A percentile compares a stretch with the other conserved stretches of the same genome.
phyloP scores from a whole-genome alignment of 306 rosid genomes.

The Erythrophleum fordii region DNA sequence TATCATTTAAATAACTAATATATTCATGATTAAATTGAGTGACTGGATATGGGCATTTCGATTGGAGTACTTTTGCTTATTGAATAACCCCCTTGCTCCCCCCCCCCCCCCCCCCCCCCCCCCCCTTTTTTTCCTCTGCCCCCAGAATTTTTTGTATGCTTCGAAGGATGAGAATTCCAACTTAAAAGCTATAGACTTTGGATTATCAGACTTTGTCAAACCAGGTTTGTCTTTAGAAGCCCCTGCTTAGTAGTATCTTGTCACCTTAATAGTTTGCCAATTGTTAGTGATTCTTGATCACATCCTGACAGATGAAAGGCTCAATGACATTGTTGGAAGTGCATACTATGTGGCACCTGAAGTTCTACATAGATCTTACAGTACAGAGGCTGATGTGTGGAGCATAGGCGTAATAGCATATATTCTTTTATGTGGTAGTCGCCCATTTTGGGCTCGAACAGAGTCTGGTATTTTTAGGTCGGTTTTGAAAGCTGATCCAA shows the following conservation, averaged over 20 bases:
- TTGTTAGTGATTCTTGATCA: slow-evolving; percentile 36
- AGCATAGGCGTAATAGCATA: slow-evolving; percentile 97
- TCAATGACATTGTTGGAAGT: slow-evolving; percentile 98
- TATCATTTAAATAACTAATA: slow-evolving; percentile 3
- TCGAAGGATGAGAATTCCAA: slow-evolving; percentile 83
- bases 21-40: slow-evolving; percentile 27
- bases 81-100: slow-evolving; percentile 34
- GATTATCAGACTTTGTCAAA: slow-evolving; percentile 92
- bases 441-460: slow-evolving; percentile 98
- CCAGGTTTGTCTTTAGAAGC: slow-evolving; percentile 67
- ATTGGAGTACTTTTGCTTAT: slow-evolving; percentile 24
- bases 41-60: slow-evolving; percentile 33
- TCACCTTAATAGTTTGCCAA: slow-evolving; percentile 15
- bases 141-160: slow-evolving; percentile 88
- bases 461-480: slow-evolving; percentile 97
- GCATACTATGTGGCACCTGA: slow-evolving; percentile 99
- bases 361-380: slow-evolving; percentile 94
- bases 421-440: slow-evolving; percentile 98
- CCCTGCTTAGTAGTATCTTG: slow-evolving; percentile 38
- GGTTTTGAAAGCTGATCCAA: slow-evolving; percentile 94
- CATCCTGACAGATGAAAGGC: slow-evolving; percentile 81
- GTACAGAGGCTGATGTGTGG: slow-evolving; percentile 98
- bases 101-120: too few species aligned
- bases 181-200: slow-evolving; percentile 97
- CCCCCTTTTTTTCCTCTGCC: not conserved